Base-by-base conservation (phyloP, 2,329 filamentous ascomycete genomes). In the Alternaria sp. region DNA sequence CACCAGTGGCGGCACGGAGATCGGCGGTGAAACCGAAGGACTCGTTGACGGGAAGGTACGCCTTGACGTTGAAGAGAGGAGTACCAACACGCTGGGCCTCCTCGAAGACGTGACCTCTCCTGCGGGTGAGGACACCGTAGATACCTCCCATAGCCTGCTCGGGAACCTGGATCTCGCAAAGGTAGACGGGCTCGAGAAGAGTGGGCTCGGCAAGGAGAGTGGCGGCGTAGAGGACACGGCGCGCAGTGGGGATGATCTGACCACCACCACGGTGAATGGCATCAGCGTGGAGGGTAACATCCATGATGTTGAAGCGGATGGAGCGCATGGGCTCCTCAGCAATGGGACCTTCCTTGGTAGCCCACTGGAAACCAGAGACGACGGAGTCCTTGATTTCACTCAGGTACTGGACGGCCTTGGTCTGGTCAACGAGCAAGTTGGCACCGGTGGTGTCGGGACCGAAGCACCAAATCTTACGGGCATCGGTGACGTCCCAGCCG, bases 321-420 rank as follows among this genome's bases (percentile, higher is more conserved):
- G 91, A 91, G 82, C 96, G 93, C 94, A 99, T 95, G 78, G 96
- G 96, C 90, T 99, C 96, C 87, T 99, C 96, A 77, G 92, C 94
- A 81, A 99, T 86, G 79, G 96, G 96, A 87, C 96, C 96, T 89
- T 99, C 96, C 82, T 95, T 92, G 78, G 93, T 93, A 75, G 96
- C 96, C 96, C 96, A 99, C 86, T 99, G 96, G 94, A 99, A 99
- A 90, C 96, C 96, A 76, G 96, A 98, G 81, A 98, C 94, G 77
- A 98, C 91, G 67, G 95, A 98, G 82, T 99, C 96, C 92, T 99
- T 99, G 90, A 99, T 99, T 92, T 99, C 96, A 88, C 93, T 96
- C 81, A 99, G 89, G 91, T 98, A 99, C 88, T 99, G 96, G 74
- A 99, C 96, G 78, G 96, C 96, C 93, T 98, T 99, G 89, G 95